These are phyloP conservation scores for Santalum album DNA, from an alignment of 164 flowering plant genomes.

Conservation along the genomic window DNA sequence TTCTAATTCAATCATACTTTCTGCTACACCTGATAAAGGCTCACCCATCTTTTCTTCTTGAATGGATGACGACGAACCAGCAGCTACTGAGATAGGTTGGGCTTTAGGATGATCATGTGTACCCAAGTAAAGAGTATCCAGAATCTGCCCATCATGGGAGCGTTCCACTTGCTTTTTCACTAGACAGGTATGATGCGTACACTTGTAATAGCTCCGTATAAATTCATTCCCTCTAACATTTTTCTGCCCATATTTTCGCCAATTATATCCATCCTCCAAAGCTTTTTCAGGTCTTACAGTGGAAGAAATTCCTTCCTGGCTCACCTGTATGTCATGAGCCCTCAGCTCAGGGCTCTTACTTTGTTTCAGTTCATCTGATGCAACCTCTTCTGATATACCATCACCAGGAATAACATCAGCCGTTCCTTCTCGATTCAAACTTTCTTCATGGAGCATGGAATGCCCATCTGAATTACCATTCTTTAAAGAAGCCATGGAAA, in stretches of 20 bases:
- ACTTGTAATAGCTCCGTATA: constrained; percentile 15
- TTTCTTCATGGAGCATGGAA: no score
- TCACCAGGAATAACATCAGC: no score
- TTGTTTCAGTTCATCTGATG: no score
- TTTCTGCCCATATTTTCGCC: constrained; percentile 17
- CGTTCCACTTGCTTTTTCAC: constrained; percentile 12
- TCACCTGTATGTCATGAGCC: no score
- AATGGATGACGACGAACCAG: neutral
- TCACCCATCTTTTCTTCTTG: neutral
- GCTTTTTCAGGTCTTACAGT: neutral
- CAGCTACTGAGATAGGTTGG: neutral
- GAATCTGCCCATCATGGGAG: constrained; percentile 7
- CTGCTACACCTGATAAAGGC: neutral
- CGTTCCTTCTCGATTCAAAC: no score
- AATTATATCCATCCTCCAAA: constrained; percentile 8
- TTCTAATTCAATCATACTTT: neutral
- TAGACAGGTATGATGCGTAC: constrained; percentile 14
- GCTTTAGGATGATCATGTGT: constrained; percentile 8
- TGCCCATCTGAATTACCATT: no score
- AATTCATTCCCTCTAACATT: constrained; percentile 12
- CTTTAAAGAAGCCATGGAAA: no score
- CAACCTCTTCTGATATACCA: no score
- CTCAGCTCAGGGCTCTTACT: no score
- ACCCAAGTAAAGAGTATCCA: constrained; percentile 7
- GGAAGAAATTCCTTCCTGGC: neutral